A percentile compares a stretch with the other conserved stretches of the same genome.
Conservation (phyloP, 805 yeast species). For the Kodamaea kaohsiungensis region DNA sequence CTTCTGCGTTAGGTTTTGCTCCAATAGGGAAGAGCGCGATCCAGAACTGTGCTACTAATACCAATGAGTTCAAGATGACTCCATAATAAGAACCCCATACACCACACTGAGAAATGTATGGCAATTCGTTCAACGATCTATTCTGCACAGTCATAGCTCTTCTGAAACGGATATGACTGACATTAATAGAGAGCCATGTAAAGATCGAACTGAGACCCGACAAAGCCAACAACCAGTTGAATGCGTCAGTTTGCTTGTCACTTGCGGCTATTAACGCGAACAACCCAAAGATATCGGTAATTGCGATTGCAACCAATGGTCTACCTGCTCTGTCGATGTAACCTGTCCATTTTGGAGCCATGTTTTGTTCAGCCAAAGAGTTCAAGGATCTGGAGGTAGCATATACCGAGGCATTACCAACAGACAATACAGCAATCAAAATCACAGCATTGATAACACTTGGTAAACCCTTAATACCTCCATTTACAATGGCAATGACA, state of each 20-base stretch:
- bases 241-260: conserved; percentile 53
- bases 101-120: conserved; percentile 38
- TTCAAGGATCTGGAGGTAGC: conserved; percentile 70
- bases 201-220: conserved; percentile 73
- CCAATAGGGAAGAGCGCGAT: conserved; percentile 39
- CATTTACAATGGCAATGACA: conserved; percentile 68
- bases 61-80: conserved; percentile 30
- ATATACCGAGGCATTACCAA: conserved; percentile 70
- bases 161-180: conserved; percentile 63
- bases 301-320: conserved; percentile 66
- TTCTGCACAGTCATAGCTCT: conserved; percentile 57
- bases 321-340: conserved; percentile 77
- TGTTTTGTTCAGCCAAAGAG: conserved; percentile 65
- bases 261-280: conserved; percentile 65
- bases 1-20: conserved; percentile 33
- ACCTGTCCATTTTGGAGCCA: conserved; percentile 59
- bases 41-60: conserved; percentile 43
- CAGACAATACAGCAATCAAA: conserved; percentile 65
- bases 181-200: conserved; percentile 75
- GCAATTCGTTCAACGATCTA: conserved; percentile 34
- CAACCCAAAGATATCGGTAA: conserved; percentile 54
- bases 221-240: conserved; percentile 71
- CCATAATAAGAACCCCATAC: conserved; percentile 36
- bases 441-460: conserved; percentile 70
- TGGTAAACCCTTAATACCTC: conserved; percentile 68